These are phyloP conservation scores for Thelephora ganbajun DNA, from an alignment of 768 basidiomycete genomes.

Conservation along the genomic window DNA sequence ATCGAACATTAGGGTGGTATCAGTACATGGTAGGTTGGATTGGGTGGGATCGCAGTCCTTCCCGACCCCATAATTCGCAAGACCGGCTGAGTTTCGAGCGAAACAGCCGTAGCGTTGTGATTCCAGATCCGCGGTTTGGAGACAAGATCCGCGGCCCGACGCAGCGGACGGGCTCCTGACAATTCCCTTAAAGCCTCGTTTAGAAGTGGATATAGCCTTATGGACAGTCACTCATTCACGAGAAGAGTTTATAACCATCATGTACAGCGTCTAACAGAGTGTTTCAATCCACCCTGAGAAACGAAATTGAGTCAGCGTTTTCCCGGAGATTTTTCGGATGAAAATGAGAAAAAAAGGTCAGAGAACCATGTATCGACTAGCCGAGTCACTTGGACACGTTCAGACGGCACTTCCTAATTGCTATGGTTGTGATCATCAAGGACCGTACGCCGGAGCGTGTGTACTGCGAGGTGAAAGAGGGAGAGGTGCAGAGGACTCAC, in stretches of 20 bases:
- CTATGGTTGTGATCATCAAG: neutral
- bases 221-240: too few species aligned
- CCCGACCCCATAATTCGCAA: too few species aligned
- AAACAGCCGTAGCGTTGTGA: too few species aligned
- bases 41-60: too few species aligned
- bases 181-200: too few species aligned
- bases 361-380: conserved; percentile 3
- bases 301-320: neutral
- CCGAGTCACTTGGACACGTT: neutral
- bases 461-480: neutral
- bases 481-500: neutral
- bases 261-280: neutral
- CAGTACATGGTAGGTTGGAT: too few species aligned
- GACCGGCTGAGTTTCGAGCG: too few species aligned
- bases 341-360: neutral
- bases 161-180: too few species aligned
- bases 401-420: conserved; percentile 5
- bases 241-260: neutral
- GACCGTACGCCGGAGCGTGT: neutral
- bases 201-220: too few species aligned
- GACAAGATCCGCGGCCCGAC: too few species aligned
- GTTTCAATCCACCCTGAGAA: neutral
- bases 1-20: too few species aligned
- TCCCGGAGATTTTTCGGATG: neutral
- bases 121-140: too few species aligned